Conservation (phyloP, 495 filamentous ascomycete genomes). For the Opeltia flavorubescens region DNA sequence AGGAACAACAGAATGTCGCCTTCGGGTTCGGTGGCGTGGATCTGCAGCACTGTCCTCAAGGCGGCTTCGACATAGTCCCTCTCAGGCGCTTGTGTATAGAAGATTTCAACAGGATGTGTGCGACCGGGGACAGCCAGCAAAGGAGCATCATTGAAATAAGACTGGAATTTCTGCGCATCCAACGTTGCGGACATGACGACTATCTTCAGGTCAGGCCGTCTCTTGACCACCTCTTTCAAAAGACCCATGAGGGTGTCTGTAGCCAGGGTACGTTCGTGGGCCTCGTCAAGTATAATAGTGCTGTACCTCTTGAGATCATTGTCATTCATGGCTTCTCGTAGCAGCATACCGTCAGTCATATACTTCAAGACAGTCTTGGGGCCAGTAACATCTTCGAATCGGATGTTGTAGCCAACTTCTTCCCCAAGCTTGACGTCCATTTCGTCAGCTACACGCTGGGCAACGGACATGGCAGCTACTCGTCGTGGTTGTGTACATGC, state of each 20-base stretch:
- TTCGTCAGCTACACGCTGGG: conserved; percentile 93
- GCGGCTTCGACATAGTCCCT: conserved; percentile 94
- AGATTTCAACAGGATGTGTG: conserved; percentile 95
- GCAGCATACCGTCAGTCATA: conserved; percentile 99
- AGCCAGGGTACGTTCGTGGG: conserved; percentile 88
- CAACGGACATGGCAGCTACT: conserved; percentile 98
- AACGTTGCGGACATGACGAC: conserved; percentile 98
- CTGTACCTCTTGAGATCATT: conserved; percentile 81
- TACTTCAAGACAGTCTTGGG: conserved; percentile 92
- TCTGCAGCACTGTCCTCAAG: conserved; percentile 86
- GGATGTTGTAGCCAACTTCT: conserved; percentile 97
- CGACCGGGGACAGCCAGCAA: conserved; percentile 88
- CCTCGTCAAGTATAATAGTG: conserved; percentile 96
- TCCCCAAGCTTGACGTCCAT: conserved; percentile 89
- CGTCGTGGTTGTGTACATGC: conserved; percentile 96
- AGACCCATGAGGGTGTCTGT: conserved; percentile 96
- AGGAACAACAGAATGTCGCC: conserved; percentile 94
- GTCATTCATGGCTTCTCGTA: conserved; percentile 97
- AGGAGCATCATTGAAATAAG: conserved; percentile 92
- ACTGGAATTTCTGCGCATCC: conserved; percentile 94
- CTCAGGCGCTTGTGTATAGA: conserved; percentile 94
- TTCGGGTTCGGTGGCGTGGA: conserved; percentile 81
- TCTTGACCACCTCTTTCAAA: conserved; percentile 66
- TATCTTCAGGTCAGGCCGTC: conserved; percentile 80
- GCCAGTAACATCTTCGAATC: conserved; percentile 92